Evolutionary conservation across 176 grass and related monocot genomes (phyloP), one percentile per base, ranked within the genome.

Genomic region (Musa beccarii): DNA sequence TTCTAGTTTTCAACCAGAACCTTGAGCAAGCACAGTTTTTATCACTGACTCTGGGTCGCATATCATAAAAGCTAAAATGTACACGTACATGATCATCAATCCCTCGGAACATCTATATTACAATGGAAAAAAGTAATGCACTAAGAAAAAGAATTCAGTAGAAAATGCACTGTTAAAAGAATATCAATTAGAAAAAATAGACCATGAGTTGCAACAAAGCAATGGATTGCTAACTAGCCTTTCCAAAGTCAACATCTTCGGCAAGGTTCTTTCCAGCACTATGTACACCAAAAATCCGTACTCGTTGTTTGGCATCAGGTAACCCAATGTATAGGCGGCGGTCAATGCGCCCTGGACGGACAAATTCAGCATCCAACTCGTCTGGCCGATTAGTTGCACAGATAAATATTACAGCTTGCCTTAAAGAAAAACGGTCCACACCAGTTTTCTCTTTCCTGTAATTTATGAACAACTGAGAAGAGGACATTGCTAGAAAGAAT

Each of bases 261-360:
- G 64, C 65, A 52, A 83, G 66, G 51, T 71, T 83, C 64, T 53
- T 83, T 51, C 66, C 74, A 53, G 10, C 51, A 53, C 81, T 77
- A 63, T 83, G 81, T 54, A 83, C 81, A 34, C 75, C 66, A 83
- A 83, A 83, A 53, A 83, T 83, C 53, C 62, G 52, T 51, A 83
- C 66, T 9, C 81, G 74, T 69, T 83, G 81, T 50, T 83, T 77
- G 24, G 81, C 74, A 72, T 77, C 81, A 26, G 81, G 81, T 77
- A 83, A 83, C 17, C 81, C 66, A 71, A 83, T 59, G 23, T 59
- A 52, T 34, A 83, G 68, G 8, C 68, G 34, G 34, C 78, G 78
- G 24, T 80, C 78, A 64, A 80, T 80, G 20, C 78, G 78, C 59
- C 78, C 78, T 53, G 20, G 21, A 10, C 54, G 69, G 15, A 80